Conservation (phyloP, 768 basidiomycete species). For the Amanita rimosa region DNA sequence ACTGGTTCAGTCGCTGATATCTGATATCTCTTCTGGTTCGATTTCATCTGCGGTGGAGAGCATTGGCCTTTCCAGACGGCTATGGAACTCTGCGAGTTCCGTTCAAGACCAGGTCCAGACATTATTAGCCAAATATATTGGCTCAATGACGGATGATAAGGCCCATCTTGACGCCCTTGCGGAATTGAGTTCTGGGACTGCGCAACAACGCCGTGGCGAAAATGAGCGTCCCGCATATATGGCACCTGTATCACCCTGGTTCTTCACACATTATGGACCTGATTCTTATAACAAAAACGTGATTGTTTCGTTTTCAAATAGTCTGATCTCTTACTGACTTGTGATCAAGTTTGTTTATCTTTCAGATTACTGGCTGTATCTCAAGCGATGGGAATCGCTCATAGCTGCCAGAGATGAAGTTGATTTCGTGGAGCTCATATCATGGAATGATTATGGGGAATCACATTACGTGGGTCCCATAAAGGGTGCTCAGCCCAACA, state of each 20-base stretch:
- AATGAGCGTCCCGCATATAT: slow-evolving; percentile 25
- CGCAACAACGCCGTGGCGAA: slow-evolving; percentile 15
- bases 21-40: slow-evolving; percentile 5
- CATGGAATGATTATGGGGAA: slow-evolving; percentile 72
- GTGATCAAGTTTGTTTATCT: slow-evolving; percentile 46
- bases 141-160: slow-evolving; percentile 39
- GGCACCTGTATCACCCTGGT: slow-evolving; percentile 61
- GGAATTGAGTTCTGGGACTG: slow-evolving; percentile 11
- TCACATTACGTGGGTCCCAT: slow-evolving; percentile 77
- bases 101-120: slow-evolving; percentile 13
- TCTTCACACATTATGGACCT: slow-evolving; percentile 67
- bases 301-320: neutral
- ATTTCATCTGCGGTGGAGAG: neutral
- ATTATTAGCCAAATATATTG: slow-evolving; percentile 26
- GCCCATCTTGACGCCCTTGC: slow-evolving; percentile 37
- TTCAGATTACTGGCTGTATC: slow-evolving; percentile 56
- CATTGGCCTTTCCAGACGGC: neutral
- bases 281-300: slow-evolving; percentile 66
- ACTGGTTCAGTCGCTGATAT: slow-evolving; percentile 19
- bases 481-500: slow-evolving; percentile 60
- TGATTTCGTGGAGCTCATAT: slow-evolving; percentile 48
- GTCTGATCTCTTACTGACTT: neutral
- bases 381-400: slow-evolving; percentile 57
- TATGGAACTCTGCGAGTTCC: slow-evolving; percentile 3
- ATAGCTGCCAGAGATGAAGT: slow-evolving; percentile 43